These are phyloP conservation scores for Saccharomyces paradoxus DNA, from an alignment of 805 yeast genomes.

Conservation along the genomic window DNA sequence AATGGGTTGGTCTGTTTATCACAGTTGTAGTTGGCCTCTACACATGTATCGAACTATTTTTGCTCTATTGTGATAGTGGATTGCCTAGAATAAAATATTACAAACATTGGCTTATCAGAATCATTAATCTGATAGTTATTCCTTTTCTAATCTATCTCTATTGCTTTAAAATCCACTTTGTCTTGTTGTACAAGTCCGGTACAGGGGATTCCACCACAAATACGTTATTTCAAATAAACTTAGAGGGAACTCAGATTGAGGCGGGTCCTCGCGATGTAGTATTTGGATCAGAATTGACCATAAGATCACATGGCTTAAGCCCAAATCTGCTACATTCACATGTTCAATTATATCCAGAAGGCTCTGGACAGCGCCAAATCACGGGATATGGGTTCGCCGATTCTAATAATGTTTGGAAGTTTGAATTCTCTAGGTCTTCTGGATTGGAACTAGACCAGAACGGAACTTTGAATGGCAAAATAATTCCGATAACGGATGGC, in stretches of 20 bases:
- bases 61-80: slow-evolving; percentile 32
- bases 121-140: slow-evolving; percentile 54
- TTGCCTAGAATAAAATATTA: slow-evolving; percentile 33
- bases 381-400: slow-evolving; percentile 76
- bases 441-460: slow-evolving; percentile 29
- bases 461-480: slow-evolving; percentile 9
- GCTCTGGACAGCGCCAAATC: slow-evolving; percentile 69
- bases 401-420: slow-evolving; percentile 58
- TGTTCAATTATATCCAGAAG: slow-evolving; percentile 62
- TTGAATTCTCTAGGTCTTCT: slow-evolving; percentile 43
- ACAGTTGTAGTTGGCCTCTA: slow-evolving; percentile 55
- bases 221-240: slow-evolving; percentile 80
- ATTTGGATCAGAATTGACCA: slow-evolving; percentile 40
- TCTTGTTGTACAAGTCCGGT: slow-evolving; percentile 68
- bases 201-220: slow-evolving; percentile 91
- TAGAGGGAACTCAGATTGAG: slow-evolving; percentile 57
- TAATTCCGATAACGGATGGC: slow-evolving; percentile 43
- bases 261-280: slow-evolving; percentile 64
- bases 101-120: slow-evolving; percentile 67
- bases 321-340: slow-evolving; percentile 75
- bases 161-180: slow-evolving; percentile 76
- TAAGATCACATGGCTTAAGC: slow-evolving; percentile 60
- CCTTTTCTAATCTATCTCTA: slow-evolving; percentile 64
- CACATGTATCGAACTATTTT: slow-evolving; percentile 44
- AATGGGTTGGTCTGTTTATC: slow-evolving; percentile 76